Base-by-base conservation (phyloP, 805 yeast species). In the Lipomyces mesembrius region DNA sequence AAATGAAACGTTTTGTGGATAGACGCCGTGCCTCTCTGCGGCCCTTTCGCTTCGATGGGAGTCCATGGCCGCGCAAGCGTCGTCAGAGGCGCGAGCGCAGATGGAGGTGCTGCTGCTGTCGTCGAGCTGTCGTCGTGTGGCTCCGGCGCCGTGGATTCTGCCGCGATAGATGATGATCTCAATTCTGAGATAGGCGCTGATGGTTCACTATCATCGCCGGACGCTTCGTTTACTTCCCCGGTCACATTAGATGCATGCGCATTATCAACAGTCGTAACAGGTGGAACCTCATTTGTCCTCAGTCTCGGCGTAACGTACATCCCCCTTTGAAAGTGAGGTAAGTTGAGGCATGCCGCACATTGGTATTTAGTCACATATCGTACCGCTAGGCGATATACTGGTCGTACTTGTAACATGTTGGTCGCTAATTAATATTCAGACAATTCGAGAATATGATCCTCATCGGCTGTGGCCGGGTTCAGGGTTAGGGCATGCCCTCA, bases 1-100 rank as follows among this genome's bases (percentile, higher is more conserved):
- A 66, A 66, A 5, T 34, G 20, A 32, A 66, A 62, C 43, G 49
- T 57, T 49, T 60, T 62, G 52, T 63, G 61, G 27, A 66, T 39
- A n/a, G 57, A 22, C 8, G 57, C 7, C 34, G 54, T 12, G 7
- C 8, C 49, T n/a, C 1, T n/a, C 20, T 43, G 20, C 20, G 49
- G 43, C 43, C 3, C 22, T n/a, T 43, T 43, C 7, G 20, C 20
- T 43, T 17, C 49, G 49, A n/a, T 43, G 9, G 49, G 22, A n/a
- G 49, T 17, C 49, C 49, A 43, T n/a, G 49, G 49, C 49, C 20
- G 22, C 1, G 49, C 49, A 17, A 43, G 22, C 22, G 49, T 43
- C 49, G 49, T 43, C 49, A 43, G 49, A 2, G 3, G 49, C 22
- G 22, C 49, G 20, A 43, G 49, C 14, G 49, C 49, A n/a, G 22